Evolutionary conservation across 1,139 yeast genomes (phyloP), one percentile per base, ranked within the genome.

Genomic region (Magnusiomyces suaveolens): DNA sequence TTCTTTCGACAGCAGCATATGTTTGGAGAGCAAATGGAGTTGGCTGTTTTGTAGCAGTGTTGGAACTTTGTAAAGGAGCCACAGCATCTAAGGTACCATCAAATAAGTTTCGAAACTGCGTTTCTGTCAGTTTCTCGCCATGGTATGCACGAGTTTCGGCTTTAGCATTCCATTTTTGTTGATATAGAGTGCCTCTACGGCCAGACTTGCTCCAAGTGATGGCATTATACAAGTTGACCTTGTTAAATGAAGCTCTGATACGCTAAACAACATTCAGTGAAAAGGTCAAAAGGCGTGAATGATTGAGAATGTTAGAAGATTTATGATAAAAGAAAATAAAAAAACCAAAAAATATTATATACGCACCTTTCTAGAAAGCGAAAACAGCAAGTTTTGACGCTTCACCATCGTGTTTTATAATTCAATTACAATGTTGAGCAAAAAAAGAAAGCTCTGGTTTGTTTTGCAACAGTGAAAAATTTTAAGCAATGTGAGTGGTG

Each of bases 111-210:
- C 84, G 82, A 82, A 90, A 87, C 66, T 92, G 81, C 29, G 81
- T 75, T 69, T 92, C 98, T 0, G 94, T 85, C 56, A 92, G 72
- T 67, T 86, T 90, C 66, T 92, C 97, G 62, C 98, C 98, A 68
- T 92, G 98, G 69, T 92, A 92, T 1, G 94, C 85, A 72, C 98
- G 80, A 2, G 97, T 84, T 67, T 89, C 97, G 66, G 84, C 84
- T 69, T 94, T 92, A 53, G 97, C 84, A 8, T 77, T 73, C 90
- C 96, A 92, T 72, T 89, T 88, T 70, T 90, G 96, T 72, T 89
- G 96, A 72, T 78, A 92, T 56, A 87, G 72, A 18, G 89, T 79
- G 65, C 79, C 80, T 10, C 81, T 78, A 56, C 75, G 79, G 56
- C 73, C 75, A 81, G 61, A 60, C 59, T 68, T 64, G 53, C 66